These are phyloP conservation scores for Petunia secreta DNA, from an alignment of 257 asterid genomes.

Conservation along the genomic window DNA sequence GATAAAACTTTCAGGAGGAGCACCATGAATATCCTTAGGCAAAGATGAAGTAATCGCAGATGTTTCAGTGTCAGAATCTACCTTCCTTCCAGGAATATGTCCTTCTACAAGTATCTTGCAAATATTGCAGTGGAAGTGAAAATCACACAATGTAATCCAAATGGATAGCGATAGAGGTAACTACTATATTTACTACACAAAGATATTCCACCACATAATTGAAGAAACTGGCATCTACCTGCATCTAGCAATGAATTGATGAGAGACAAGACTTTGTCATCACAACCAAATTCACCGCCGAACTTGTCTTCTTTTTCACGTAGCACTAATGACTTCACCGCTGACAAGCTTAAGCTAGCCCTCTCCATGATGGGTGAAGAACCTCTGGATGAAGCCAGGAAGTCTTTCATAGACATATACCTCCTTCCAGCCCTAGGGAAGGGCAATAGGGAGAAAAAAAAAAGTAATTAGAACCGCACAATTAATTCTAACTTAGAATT, in stretches of 20 bases:
- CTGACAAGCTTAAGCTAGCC: conserved; percentile 89
- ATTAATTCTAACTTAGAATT: neutral
- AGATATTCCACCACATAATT: conserved; percentile 38
- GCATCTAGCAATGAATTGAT: conserved; percentile 71
- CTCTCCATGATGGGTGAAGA: conserved; percentile 95
- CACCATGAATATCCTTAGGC: conserved; percentile 91
- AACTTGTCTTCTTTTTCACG: conserved; percentile 91
- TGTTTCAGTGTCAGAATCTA: conserved; percentile 50
- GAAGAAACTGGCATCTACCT: conserved; percentile 69
- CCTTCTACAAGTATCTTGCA: conserved; percentile 98
- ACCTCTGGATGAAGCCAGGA: conserved; percentile 72
- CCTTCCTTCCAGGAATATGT: conserved; percentile 53
- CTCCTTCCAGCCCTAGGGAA: conserved; percentile 47
- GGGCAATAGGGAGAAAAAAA: neutral
- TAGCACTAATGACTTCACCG: conserved; percentile 84
- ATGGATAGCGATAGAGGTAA: conserved; percentile 27
- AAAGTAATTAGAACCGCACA: neutral
- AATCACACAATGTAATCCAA: conserved; percentile 54
- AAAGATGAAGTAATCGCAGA: conserved; percentile 56
- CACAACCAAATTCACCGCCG: conserved; percentile 74
- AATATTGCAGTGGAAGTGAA: conserved; percentile 60
- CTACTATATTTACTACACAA: neutral
- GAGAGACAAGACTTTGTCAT: conserved; percentile 70
- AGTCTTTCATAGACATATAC: conserved; percentile 79
- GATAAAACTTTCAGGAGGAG: conserved; percentile 88